phyloP scores from a whole-genome alignment of 1,284 basidiomycete genomes.

The Rhodofomes roseus region DNA sequence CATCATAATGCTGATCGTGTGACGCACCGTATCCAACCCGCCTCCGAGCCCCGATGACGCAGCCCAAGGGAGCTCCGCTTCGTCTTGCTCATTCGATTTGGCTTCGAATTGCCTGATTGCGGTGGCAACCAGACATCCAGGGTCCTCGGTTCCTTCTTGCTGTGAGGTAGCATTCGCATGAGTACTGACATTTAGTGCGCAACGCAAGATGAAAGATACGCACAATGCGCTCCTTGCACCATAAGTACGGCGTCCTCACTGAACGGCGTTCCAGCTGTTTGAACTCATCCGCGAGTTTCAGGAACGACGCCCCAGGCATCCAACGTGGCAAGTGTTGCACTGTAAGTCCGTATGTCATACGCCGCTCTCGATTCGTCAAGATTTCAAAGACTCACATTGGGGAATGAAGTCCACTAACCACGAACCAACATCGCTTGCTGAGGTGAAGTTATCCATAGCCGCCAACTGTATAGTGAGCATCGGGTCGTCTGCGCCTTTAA shows the following conservation, averaged over 20 bases:
- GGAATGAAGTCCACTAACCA: slow-evolving; percentile 26
- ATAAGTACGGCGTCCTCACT: not conserved
- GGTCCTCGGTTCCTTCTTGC: no score
- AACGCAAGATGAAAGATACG: no score
- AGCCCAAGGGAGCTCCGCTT: not conserved
- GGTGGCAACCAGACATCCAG: not conserved
- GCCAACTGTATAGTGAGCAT: slow-evolving; percentile 22
- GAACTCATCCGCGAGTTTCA: not conserved
- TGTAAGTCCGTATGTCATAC: no score
- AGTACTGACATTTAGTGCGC: no score
- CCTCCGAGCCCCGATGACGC: not conserved
- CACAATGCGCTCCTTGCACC: no score
- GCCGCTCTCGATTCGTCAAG: no score
- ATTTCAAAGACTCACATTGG: slow-evolving; percentile 8
- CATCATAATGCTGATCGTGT: not conserved
- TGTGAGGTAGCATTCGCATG: no score
- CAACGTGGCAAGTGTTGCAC: no score
- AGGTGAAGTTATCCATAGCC: slow-evolving; percentile 19
- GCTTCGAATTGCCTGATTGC: not conserved
- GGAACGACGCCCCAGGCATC: not conserved
- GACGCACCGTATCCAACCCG: not conserved
- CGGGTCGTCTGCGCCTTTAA: slow-evolving; percentile 21
- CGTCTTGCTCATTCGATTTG: not conserved
- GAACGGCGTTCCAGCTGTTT: not conserved
- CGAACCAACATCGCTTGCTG: not conserved